Base-by-base conservation (phyloP, 495 filamentous ascomycete species). In the Penicillium alfredii region DNA sequence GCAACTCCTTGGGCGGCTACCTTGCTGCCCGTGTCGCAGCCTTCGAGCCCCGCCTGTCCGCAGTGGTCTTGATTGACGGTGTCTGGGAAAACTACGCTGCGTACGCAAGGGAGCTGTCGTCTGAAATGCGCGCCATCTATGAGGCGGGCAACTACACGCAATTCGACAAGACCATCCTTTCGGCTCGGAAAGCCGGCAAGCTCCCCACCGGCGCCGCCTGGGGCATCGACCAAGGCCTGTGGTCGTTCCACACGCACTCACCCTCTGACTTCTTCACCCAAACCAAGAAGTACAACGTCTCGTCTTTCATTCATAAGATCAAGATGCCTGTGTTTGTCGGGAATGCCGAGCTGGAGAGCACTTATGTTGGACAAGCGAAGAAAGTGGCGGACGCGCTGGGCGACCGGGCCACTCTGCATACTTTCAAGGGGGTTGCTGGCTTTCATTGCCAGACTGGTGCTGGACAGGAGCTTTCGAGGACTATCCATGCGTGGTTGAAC, bases 21-120 rank as follows among this genome's bases (percentile, higher is more conserved):
- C 45, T 68, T 1, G 50, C 55, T 6, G 39, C 55, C 1, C 58
- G 58, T 9, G 68, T 63, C 1, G 68, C 70, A 8, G 58, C 64
- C 1, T 64, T 59, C 37, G 70, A 73, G 32, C 64, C 49, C 33
- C 59, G 70, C 0, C 41, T 73, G 6, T 45, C 54, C 0, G 70
- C 68, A 11, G 48, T 60, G 2, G 26, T 72, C 5, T 36, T 49
- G 8, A 44, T 66, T 40, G 66, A 61, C 38, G 70, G 67, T 7
- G 39, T 69, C 10, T 27, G 25, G 20, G 47, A 45, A 13, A 23
- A 14, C 8, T 26, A 40, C 18, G 26, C 35, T 17, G 35, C 8
- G 6, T 15, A 29, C 23, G n/a, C 19, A 3, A 8, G 6, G 9
- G 2, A 36, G n/a, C 18, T 43, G 2, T 11, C 40, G n/a, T 7